Conservation (phyloP, 2,329 filamentous ascomycete genomes). For the Penicillium sp. region DNA sequence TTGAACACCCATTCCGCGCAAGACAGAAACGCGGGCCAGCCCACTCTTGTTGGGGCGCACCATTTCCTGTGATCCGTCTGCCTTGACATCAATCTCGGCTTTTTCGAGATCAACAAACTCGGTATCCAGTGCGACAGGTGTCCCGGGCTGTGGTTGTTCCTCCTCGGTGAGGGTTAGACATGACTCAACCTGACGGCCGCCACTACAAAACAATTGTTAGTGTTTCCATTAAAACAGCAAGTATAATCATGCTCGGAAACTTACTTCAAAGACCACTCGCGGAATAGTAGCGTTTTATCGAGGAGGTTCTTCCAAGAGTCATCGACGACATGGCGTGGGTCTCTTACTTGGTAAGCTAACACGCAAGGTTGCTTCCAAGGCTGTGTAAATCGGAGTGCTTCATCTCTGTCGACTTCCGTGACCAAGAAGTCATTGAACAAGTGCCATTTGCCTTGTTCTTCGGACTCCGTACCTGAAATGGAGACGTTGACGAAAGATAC, state of each 20-base stretch:
- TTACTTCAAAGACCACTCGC: constrained; percentile 60
- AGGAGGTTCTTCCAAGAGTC: constrained; percentile 80
- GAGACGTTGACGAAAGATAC: constrained; percentile 86
- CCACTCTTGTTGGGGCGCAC: constrained; percentile 88
- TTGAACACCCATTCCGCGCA: constrained; percentile 71
- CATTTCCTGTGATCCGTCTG: constrained; percentile 86
- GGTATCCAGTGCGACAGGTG: constrained; percentile 85
- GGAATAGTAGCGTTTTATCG: constrained; percentile 80
- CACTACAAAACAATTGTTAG: constrained; percentile 23
- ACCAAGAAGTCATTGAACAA: constrained; percentile 97
- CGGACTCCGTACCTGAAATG: constrained; percentile 43
- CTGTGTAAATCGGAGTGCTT: constrained; percentile 85
- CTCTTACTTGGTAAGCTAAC: constrained; percentile 79
- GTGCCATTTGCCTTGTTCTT: constrained; percentile 76
- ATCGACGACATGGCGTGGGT: constrained; percentile 77
- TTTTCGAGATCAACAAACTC: constrained; percentile 93
- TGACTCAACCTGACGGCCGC: constrained; percentile 39
- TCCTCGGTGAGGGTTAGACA: constrained; percentile 42
- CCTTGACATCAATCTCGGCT: constrained; percentile 93
- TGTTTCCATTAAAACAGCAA: neutral
- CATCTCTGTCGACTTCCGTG: constrained; percentile 71
- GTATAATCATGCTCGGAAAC: constrained; percentile 9
- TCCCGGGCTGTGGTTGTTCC: constrained; percentile 69
- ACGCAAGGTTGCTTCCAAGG: constrained; percentile 92
- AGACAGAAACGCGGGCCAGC: constrained; percentile 86